A percentile compares a stretch with the other conserved stretches of the same genome.
These are phyloP conservation scores for Delitschia confertaspora DNA, from an alignment of 495 filamentous ascomycete genomes.

Conservation along the genomic window DNA sequence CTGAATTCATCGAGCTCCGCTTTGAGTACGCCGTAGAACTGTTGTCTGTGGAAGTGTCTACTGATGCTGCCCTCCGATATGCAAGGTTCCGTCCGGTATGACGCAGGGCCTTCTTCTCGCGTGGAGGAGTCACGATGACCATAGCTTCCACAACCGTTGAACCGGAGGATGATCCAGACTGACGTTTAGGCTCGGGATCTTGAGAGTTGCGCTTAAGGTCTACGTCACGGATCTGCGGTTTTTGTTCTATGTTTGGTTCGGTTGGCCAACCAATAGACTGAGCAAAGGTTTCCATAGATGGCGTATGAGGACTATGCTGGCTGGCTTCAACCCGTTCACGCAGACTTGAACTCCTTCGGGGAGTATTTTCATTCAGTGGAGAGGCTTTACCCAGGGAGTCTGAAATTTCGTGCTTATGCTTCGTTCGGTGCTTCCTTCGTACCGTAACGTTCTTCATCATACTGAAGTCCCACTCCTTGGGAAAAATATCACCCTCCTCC, in stretches of 20 bases:
- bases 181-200: conserved; percentile 21
- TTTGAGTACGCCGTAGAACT: conserved; percentile 14
- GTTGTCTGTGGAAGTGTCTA: conserved; percentile 12
- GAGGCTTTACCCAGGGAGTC: conserved; percentile 2
- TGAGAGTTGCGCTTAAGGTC: conserved; percentile 24
- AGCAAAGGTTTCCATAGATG: conserved; percentile 25
- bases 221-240: conserved; percentile 1
- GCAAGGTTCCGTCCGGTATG: conserved; percentile 30
- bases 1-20: conserved; percentile 18
- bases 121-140: conserved; percentile 25
- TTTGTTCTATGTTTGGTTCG: conserved; percentile 1
- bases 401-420: conserved; percentile 12
- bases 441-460: conserved; percentile 50
- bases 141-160: conserved; percentile 30
- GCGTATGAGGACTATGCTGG: conserved; percentile 13
- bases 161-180: conserved; percentile 21
- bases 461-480: conserved; percentile 49
- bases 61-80: conserved; percentile 12
- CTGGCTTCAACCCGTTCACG: conserved; percentile 23
- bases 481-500: conserved; percentile 18
- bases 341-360: conserved; percentile 33
- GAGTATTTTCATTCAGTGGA: conserved; percentile 27
- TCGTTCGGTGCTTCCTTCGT: conserved; percentile 37
- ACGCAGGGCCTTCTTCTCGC: conserved; percentile 19
- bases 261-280: conserved; percentile 25